Evolutionary conservation across 2,329 filamentous ascomycete species (phyloP).

Genomic region (Beauveria sp.): DNA sequence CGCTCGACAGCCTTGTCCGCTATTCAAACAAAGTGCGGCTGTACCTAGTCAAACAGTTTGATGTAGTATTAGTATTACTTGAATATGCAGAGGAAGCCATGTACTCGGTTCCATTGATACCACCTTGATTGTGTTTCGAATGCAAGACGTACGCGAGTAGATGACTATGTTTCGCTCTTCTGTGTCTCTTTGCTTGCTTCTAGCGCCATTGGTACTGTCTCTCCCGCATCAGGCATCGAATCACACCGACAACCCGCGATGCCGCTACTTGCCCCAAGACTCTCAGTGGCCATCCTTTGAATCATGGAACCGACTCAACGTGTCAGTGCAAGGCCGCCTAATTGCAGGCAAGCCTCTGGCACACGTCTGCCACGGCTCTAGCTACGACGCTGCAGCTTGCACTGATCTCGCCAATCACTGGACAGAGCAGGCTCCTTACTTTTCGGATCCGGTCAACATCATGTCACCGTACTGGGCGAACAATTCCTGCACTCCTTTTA

Average conservation of each 20-base stretch:
- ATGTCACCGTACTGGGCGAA: conserved; percentile 32
- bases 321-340: conserved; percentile 40
- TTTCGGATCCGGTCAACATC: conserved; percentile 14
- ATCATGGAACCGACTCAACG: conserved; percentile 44
- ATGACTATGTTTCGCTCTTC: not conserved
- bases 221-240: not conserved
- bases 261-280: conserved; percentile 43
- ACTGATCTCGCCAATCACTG: conserved; percentile 26
- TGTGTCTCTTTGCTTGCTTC: not conserved
- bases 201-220: not conserved
- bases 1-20: not conserved
- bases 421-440: conserved; percentile 18
- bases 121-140: not conserved
- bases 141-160: not conserved
- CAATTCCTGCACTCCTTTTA: conserved; percentile 30
- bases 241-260: conserved; percentile 15
- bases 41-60: not conserved
- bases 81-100: not conserved
- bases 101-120: not conserved
- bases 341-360: conserved; percentile 46
- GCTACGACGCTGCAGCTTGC: conserved; percentile 38
- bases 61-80: not conserved
- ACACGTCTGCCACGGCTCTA: conserved; percentile 40
- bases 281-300: conserved; percentile 41
- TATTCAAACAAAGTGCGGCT: too few relatives aligned